Evolutionary conservation across 768 basidiomycete species (phyloP).

Genomic region (Clathrus columnatus): DNA sequence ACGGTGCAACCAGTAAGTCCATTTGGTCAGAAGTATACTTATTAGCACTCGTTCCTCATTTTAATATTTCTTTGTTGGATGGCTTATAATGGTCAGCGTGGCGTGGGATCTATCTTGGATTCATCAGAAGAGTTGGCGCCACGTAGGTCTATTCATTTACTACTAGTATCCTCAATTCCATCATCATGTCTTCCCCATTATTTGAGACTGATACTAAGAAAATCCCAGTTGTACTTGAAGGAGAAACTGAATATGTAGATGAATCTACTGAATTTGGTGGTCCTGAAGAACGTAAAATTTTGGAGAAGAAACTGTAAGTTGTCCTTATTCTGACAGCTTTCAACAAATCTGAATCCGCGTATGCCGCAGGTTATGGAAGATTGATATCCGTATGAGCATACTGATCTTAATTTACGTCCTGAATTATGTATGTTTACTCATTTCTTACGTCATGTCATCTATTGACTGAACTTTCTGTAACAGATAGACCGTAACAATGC

Average conservation of each 20-base stretch:
- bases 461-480: not conserved
- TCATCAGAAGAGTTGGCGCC: not conserved
- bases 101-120: not conserved
- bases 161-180: not conserved
- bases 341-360: too few species aligned
- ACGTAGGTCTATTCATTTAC: not conserved
- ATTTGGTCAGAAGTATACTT: not conserved
- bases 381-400: slow-evolving; percentile 29
- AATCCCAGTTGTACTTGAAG: not conserved
- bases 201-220: not conserved
- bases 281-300: slow-evolving; percentile 31
- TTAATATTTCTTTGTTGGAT: not conserved
- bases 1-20: too few species aligned
- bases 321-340: slow-evolving; percentile 32
- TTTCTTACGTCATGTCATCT: not conserved
- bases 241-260: not conserved
- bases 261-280: slow-evolving; percentile 37
- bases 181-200: not conserved
- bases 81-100: not conserved
- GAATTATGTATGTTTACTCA: slow-evolving; percentile 21
- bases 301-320: slow-evolving; percentile 39
- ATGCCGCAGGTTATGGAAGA: slow-evolving; percentile 13
- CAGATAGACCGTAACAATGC: slow-evolving; percentile 68
- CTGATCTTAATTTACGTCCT: slow-evolving; percentile 27
- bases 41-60: too few species aligned